These are phyloP conservation scores for Daedaleopsis sinensis DNA, from an alignment of 768 basidiomycete species.

Conservation along the genomic window DNA sequence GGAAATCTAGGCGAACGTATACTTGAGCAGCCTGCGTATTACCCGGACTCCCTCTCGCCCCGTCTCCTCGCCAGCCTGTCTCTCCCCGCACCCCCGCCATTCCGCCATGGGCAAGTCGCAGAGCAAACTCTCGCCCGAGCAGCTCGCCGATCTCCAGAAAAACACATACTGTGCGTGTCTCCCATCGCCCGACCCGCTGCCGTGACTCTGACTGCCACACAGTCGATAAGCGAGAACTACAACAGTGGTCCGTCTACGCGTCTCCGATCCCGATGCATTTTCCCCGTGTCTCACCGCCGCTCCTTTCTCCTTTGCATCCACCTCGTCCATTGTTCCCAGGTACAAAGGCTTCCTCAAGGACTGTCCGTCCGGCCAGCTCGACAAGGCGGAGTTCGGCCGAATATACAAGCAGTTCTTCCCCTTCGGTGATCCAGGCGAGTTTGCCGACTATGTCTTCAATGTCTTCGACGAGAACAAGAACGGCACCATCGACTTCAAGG, in stretches of 20 bases:
- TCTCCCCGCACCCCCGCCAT: neutral
- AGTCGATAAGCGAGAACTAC: conserved; percentile 97
- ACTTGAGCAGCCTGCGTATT: neutral
- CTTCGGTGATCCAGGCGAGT: conserved; percentile 95
- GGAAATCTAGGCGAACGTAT: neutral
- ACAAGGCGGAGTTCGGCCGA: conserved; percentile 92
- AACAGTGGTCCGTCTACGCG: conserved; percentile 74
- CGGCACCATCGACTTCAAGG: conserved; percentile 98
- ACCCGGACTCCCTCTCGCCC: conserved; percentile 1
- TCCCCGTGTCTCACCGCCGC: conserved; percentile 15
- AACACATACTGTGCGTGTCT: conserved; percentile 87
- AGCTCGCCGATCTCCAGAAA: conserved; percentile 94
- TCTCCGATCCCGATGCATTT: conserved; percentile 13
- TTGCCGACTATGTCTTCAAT: conserved; percentile 98
- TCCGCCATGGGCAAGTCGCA: conserved; percentile 91
- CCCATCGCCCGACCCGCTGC: conserved; percentile 20
- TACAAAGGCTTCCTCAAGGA: conserved; percentile 99
- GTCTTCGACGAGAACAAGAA: conserved; percentile 96
- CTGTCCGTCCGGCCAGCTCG: conserved; percentile 95
- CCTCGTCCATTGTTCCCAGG: conserved; percentile 47
- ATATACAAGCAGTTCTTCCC: conserved; percentile 99
- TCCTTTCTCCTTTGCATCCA: conserved; percentile 6
- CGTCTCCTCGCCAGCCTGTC: neutral
- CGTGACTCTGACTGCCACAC: conserved; percentile 19
- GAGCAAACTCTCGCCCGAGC: conserved; percentile 91